Conservation (phyloP, 2,329 filamentous ascomycete genomes). For the Hymenoscyphus linearis region DNA sequence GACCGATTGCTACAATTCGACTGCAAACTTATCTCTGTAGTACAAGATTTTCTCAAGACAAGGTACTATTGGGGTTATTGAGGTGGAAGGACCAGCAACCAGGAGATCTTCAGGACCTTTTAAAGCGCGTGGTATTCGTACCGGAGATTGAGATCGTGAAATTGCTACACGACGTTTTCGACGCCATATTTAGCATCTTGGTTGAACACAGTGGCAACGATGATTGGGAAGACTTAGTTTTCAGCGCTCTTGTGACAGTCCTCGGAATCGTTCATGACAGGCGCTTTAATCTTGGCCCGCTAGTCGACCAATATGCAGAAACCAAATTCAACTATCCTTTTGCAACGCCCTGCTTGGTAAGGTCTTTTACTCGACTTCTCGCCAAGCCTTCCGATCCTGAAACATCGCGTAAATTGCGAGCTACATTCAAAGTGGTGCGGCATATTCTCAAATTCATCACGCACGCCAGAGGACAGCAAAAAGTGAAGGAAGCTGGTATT, state of each 20-base stretch:
- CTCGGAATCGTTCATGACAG: constrained; percentile 92
- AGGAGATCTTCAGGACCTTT: constrained; percentile 64
- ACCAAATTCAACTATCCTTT: constrained; percentile 89
- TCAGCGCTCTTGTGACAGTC: constrained; percentile 83
- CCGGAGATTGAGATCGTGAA: constrained; percentile 98
- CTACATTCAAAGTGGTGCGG: constrained; percentile 90
- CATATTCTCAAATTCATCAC: constrained; percentile 95
- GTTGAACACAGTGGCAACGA: constrained; percentile 88
- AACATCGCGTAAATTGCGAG: constrained; percentile 75
- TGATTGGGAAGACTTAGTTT: constrained; percentile 88
- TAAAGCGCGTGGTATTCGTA: constrained; percentile 85
- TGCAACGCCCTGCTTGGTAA: constrained; percentile 79
- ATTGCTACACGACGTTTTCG: constrained; percentile 80
- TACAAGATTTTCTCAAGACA: constrained; percentile 90
- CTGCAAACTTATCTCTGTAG: constrained; percentile 87
- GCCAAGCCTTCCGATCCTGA: constrained; percentile 78
- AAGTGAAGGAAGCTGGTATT: constrained; percentile 80
- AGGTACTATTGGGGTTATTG: constrained; percentile 74
- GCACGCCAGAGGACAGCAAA: constrained; percentile 79
- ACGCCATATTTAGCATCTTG: constrained; percentile 84
- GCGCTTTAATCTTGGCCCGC: constrained; percentile 81
- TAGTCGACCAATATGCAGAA: constrained; percentile 89
- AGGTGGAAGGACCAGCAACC: constrained; percentile 77
- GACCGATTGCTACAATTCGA: constrained; percentile 72
- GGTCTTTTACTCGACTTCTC: constrained; percentile 79